phyloP scores from a whole-genome alignment of 2,329 filamentous ascomycete species.

The Elsinoe ampelina region DNA sequence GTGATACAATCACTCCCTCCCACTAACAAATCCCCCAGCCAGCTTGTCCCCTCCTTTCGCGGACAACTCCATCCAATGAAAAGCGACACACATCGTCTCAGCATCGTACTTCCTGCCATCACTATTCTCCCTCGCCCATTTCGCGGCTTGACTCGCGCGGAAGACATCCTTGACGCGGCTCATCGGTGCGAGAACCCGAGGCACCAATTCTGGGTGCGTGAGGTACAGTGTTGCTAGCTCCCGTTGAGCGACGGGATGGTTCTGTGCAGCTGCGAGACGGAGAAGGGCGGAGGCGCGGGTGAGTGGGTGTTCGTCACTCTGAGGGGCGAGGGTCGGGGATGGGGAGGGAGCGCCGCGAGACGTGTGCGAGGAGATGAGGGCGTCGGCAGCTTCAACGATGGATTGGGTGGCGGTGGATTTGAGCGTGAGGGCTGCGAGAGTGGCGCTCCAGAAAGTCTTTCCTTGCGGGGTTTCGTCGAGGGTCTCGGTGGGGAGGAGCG shows the following conservation, averaged over 20 bases:
- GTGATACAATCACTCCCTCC: neutral
- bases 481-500: slow-evolving; percentile 49
- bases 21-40: slow-evolving; percentile 39
- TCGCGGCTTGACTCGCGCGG: slow-evolving; percentile 66
- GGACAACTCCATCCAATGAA: slow-evolving; percentile 95
- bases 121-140: slow-evolving; percentile 47
- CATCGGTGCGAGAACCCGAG: slow-evolving; percentile 70
- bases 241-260: slow-evolving; percentile 76
- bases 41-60: slow-evolving; percentile 78
- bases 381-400: slow-evolving; percentile 67
- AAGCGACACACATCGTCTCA: slow-evolving; percentile 81
- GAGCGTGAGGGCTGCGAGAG: slow-evolving; percentile 74
- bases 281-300: slow-evolving; percentile 81
- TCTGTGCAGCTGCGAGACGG: slow-evolving; percentile 88
- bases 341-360: slow-evolving; percentile 24
- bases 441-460: slow-evolving; percentile 85
- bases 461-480: slow-evolving; percentile 48
- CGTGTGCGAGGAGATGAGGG: slow-evolving; percentile 60
- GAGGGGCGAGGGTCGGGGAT: slow-evolving; percentile 22
- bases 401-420: slow-evolving; percentile 81
- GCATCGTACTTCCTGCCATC: slow-evolving; percentile 65
- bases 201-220: slow-evolving; percentile 77
- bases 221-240: slow-evolving; percentile 91
- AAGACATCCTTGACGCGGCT: slow-evolving; percentile 82
- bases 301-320: slow-evolving; percentile 48